These are phyloP conservation scores for Tetrapyrgos nigripes DNA, from an alignment of 1,284 basidiomycete species.

Conservation along the genomic window DNA sequence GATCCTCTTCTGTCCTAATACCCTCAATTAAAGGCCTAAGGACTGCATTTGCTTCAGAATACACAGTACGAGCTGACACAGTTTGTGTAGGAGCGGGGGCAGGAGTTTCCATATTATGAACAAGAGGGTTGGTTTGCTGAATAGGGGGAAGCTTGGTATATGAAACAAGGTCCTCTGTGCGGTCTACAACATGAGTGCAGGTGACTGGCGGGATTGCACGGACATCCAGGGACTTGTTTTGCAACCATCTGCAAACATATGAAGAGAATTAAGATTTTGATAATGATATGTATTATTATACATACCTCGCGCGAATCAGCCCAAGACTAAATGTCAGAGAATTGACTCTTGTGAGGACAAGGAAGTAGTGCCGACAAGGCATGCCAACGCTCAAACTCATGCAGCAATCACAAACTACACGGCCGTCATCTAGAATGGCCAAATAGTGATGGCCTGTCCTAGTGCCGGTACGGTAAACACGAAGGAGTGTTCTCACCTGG, in stretches of 20 bases:
- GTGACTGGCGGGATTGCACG: background rate
- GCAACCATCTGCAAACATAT: background rate
- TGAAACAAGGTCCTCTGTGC: background rate
- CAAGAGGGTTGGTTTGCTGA: background rate
- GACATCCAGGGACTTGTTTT: background rate
- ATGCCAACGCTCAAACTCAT: slow-evolving; percentile 14
- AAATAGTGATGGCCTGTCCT: slow-evolving; percentile 1
- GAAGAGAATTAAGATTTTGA: background rate
- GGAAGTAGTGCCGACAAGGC: slow-evolving; percentile 17
- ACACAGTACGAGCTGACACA: slow-evolving; percentile 11
- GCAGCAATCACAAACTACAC: slow-evolving; percentile 15
- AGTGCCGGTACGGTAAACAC: background rate
- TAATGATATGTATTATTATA: background rate
- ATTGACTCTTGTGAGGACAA: slow-evolving; percentile 2
- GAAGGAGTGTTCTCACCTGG: background rate
- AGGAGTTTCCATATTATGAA: background rate
- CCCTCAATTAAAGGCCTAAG: slow-evolving; percentile 19
- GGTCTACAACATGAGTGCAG: background rate
- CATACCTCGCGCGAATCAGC: slow-evolving; percentile 3
- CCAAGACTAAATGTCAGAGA: slow-evolving; percentile 8
- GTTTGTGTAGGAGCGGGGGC: background rate
- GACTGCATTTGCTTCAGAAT: slow-evolving; percentile 24
- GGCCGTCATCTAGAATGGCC: slow-evolving; percentile 8
- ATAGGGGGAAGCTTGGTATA: background rate
- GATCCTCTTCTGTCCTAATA: slow-evolving; percentile 29